Base-by-base conservation (phyloP, 2,329 filamentous ascomycete genomes). In the Didymellaceae sp. region DNA sequence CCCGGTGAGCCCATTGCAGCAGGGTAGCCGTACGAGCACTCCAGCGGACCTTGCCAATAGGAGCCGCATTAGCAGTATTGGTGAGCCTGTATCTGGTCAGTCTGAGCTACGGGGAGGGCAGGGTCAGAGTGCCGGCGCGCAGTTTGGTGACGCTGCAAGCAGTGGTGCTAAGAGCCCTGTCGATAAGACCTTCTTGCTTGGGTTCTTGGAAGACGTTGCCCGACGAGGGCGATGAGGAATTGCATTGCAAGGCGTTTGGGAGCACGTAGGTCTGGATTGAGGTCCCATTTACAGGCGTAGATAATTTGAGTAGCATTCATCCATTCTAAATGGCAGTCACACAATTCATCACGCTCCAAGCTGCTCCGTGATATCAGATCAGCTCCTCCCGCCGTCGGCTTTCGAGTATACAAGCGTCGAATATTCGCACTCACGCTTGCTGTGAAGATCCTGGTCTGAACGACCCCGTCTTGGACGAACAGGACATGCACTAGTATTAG, bases 141-240 rank as follows among this genome's bases (percentile, higher is more conserved):
- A 21, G 8, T 32, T 42, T 13, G 39, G 35, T 14, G 35, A 38
- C 8, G 35, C 22, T n/a, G 22, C 22, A 5, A 38, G n/a, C 13
- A 58, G 13, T 21, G 66, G 60, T 3, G 63, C 59, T 9, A 72
- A 66, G 48, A 72, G 65, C 39, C 83, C 88, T 0, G 87, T 84
- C 0, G 86, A 94, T 60, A 87, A 89, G 66, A 86, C 80, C 13
- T 94, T 94, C 63, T 75, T 95, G 66, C 78, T 94, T 42, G 87
- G 83, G 8, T 94, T 91, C 67, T 75, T 95, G 62, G 84, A 90
- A 57, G 78, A 78, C 48, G 77, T 82, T 25, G 69, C 69, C 18
- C 59, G 62, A 48, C 54, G 64, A 18, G 69, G 67, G 18, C 57
- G 68, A 8, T 71, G 45, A 59, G 26, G 26, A 14, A 8, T 13